Evolutionary conservation across 2,329 filamentous ascomycete genomes (phyloP).

Genomic region (Pestalotiopsis fici): DNA sequence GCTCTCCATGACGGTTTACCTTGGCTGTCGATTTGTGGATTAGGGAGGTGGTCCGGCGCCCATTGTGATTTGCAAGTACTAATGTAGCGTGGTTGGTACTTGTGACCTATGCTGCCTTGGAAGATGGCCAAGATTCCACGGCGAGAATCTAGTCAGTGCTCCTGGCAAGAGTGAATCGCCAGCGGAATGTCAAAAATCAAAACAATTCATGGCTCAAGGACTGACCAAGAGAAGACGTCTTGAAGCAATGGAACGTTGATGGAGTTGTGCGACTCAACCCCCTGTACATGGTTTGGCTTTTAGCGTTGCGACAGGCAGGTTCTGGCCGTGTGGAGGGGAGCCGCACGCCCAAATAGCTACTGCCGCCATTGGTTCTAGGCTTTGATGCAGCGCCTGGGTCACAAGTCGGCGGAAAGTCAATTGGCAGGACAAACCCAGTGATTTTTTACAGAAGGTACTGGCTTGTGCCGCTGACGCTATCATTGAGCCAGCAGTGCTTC

Average conservation of each 20-base stretch:
- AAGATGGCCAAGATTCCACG: not conserved
- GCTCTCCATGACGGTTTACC: conserved; percentile 25
- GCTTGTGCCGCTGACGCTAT: not conserved
- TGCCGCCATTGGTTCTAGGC: not conserved
- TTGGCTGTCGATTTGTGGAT: conserved; percentile 11
- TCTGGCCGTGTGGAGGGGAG: not conserved
- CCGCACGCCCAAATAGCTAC: not conserved
- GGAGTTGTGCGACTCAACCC: not conserved
- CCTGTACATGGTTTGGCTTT: not conserved
- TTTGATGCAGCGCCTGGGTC: not conserved
- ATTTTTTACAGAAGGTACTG: not conserved
- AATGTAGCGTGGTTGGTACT: not conserved
- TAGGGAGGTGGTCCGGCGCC: conserved; percentile 14
- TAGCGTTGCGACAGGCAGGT: not conserved
- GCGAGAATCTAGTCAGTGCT: not conserved
- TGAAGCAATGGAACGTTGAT: not conserved
- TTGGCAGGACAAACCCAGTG: not conserved
- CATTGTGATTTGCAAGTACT: conserved; percentile 19
- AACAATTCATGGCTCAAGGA: not conserved
- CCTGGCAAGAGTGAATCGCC: not conserved
- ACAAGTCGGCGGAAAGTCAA: not conserved
- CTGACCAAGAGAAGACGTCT: not conserved
- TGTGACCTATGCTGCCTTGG: not conserved
- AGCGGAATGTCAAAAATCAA: not conserved
- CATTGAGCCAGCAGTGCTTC: not conserved